Evolutionary conservation across 2,329 filamentous ascomycete species (phyloP).

Genomic region (Colletotrichum noveboracense): DNA sequence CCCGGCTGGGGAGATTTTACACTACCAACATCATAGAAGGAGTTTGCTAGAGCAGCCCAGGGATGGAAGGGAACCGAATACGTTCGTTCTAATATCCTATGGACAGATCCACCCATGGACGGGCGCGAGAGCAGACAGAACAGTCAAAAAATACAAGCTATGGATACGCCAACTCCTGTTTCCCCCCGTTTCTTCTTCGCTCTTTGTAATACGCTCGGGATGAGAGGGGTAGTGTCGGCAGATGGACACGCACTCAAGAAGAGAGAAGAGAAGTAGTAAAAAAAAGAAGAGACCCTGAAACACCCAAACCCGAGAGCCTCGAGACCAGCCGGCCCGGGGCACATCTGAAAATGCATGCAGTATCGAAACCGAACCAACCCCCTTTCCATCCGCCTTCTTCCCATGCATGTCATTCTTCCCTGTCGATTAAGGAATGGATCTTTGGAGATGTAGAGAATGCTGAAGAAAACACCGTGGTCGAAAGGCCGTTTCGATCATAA

Average conservation of each 20-base stretch:
- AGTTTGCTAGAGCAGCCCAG: not conserved
- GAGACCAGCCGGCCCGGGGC: constrained; percentile 13
- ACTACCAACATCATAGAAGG: not conserved
- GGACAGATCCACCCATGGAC: constrained; percentile 19
- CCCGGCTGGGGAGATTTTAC: not conserved
- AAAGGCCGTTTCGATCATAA: constrained; percentile 39
- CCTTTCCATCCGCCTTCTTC: not conserved
- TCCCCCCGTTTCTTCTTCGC: constrained; percentile 25
- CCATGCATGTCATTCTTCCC: constrained; percentile 4
- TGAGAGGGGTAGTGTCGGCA: not conserved
- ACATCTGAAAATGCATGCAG: constrained; percentile 16
- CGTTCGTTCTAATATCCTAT: constrained; percentile 22
- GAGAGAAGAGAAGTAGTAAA: constrained; percentile 23
- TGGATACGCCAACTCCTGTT: constrained; percentile 30
- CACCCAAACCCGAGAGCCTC: constrained; percentile 8
- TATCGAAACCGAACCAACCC: not conserved
- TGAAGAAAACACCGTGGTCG: not conserved
- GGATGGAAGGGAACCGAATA: constrained; percentile 2
- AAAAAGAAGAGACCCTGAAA: constrained; percentile 19
- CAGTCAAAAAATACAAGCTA: constrained; percentile 27
- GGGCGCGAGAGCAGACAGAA: constrained; percentile 17
- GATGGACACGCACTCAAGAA: not conserved
- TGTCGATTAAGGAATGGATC: constrained; percentile 3
- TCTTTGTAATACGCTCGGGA: constrained; percentile 22
- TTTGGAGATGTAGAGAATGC: not conserved